Percentiles rank a stretch among this genome's conserved stretches.
These are phyloP conservation scores for Mucor circinelloides DNA, from an alignment of 371 early-diverging fungal genomes.

Conservation along the genomic window DNA sequence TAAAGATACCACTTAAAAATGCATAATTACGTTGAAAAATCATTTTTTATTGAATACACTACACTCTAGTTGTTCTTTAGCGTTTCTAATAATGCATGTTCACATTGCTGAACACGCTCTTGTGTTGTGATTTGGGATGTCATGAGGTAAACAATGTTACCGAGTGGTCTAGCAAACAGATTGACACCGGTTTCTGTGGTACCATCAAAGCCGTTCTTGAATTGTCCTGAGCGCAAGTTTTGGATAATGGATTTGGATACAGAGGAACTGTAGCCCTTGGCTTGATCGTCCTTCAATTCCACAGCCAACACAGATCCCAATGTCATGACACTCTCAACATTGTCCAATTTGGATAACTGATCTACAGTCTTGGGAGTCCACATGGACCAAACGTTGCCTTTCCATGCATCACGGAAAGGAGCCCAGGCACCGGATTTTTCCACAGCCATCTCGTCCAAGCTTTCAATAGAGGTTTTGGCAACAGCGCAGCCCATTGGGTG, in stretches of 20 bases:
- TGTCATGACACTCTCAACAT: conserved; percentile 73
- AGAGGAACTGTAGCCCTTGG: conserved; percentile 62
- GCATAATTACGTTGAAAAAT: too few relatives aligned
- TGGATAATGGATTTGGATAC: conserved; percentile 52
- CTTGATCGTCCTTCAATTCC: conserved; percentile 60
- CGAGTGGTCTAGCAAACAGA: conserved; percentile 72
- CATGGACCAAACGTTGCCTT: conserved; percentile 53
- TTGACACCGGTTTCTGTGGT: conserved; percentile 39
- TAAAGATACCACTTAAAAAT: too few relatives aligned
- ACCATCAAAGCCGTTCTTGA: conserved; percentile 34
- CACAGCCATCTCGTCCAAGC: conserved; percentile 47
- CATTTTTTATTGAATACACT: too few relatives aligned
- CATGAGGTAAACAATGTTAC: conserved; percentile 82
- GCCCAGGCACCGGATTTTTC: conserved; percentile 24
- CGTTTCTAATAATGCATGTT: conserved; percentile 48
- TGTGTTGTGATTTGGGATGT: conserved; percentile 63
- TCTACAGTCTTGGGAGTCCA: conserved; percentile 57
- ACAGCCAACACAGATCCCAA: conserved; percentile 78
- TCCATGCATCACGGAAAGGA: conserved; percentile 50
- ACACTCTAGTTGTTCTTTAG: not conserved
- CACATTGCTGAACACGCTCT: conserved; percentile 54
- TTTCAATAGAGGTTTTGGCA: conserved; percentile 64
- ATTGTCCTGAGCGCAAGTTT: conserved; percentile 44
- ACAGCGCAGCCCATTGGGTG: conserved; percentile 84
- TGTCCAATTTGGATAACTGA: conserved; percentile 52